Percentiles rank a stretch among this genome's conserved stretches.
Evolutionary conservation across 2,329 filamentous ascomycete genomes (phyloP).

Genomic region (Fusarium goolgardi): DNA sequence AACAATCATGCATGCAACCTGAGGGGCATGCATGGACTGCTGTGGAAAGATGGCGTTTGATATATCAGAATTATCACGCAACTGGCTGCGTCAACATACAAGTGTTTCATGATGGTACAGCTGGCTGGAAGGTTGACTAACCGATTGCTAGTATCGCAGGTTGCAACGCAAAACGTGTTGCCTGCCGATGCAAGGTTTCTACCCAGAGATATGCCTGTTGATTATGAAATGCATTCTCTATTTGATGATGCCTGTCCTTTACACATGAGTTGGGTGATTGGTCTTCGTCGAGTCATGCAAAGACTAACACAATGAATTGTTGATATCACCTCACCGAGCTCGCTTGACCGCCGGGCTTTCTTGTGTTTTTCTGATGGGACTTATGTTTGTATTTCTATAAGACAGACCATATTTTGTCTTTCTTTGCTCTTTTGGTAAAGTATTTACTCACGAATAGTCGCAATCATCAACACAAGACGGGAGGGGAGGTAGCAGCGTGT

Average conservation of each 20-base stretch:
- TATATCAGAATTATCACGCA: conserved; percentile 31
- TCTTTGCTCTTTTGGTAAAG: conserved; percentile 8
- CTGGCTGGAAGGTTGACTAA: conserved; percentile 15
- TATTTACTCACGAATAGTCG: conserved; percentile 31
- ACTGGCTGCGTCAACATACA: conserved; percentile 16
- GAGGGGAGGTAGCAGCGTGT: conserved; percentile 27
- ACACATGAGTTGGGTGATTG: conserved; percentile 19
- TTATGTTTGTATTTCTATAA: background rate
- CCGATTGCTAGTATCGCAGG: conserved; percentile 10
- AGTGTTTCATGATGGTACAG: conserved; percentile 33
- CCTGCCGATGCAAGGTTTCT: conserved; percentile 11
- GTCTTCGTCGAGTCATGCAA: conserved; percentile 35
- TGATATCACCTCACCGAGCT: conserved; percentile 10
- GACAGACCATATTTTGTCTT: background rate
- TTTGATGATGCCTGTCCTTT: conserved; percentile 12
- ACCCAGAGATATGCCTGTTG: conserved; percentile 11
- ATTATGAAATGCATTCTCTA: conserved; percentile 11
- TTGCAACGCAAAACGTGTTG: background rate
- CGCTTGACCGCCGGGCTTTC: conserved; percentile 21
- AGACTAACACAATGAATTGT: conserved; percentile 18
- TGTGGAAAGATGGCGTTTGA: conserved; percentile 31
- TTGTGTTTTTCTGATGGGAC: background rate
- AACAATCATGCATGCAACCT: conserved; percentile 29
- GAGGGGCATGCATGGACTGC: conserved; percentile 27
- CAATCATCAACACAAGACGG: conserved; percentile 21